These are phyloP conservation scores for Alternaria triticimaculans DNA, from an alignment of 2,329 filamentous ascomycete genomes.

Conservation along the genomic window DNA sequence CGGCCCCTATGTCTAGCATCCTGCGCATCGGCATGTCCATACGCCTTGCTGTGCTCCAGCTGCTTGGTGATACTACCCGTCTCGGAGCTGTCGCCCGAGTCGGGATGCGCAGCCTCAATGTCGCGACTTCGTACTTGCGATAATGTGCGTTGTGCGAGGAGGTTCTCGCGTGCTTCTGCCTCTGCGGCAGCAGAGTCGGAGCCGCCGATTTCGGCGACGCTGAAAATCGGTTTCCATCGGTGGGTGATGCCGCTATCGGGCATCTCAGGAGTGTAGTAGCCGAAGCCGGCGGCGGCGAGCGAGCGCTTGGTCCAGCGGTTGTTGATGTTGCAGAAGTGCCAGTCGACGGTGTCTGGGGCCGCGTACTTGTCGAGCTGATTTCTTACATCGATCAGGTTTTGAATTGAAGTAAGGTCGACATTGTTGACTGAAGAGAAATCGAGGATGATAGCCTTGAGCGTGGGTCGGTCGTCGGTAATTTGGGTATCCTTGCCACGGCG, in stretches of 20 bases:
- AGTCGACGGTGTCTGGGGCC: conserved; percentile 82
- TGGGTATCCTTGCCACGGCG: conserved; percentile 59
- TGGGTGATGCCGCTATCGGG: conserved; percentile 61
- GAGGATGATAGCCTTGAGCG: conserved; percentile 84
- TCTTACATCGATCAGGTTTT: conserved; percentile 91
- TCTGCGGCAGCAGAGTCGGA: conserved; percentile 72
- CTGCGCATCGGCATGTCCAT: conserved; percentile 24
- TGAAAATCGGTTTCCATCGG: conserved; percentile 93
- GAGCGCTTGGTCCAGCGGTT: conserved; percentile 96
- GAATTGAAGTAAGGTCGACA: conserved; percentile 90
- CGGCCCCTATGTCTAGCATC: conserved; percentile 46
- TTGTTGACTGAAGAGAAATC: conserved; percentile 96
- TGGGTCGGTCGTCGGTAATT: conserved; percentile 63
- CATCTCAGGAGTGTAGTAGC: conserved; percentile 69
- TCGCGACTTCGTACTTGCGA: conserved; percentile 59
- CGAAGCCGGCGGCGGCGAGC: conserved; percentile 88
- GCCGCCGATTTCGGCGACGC: conserved; percentile 86
- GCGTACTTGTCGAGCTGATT: conserved; percentile 94
- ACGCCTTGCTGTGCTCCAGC: conserved; percentile 40
- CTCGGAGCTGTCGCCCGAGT: conserved; percentile 25
- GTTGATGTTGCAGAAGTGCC: conserved; percentile 92
- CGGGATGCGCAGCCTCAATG: conserved; percentile 24
- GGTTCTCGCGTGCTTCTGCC: conserved; percentile 71
- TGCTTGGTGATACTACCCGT: conserved; percentile 42
- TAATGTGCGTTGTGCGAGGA: conserved; percentile 37